Base-by-base conservation (phyloP, 2,329 filamentous ascomycete genomes). In the Sporothrix globosa region DNA sequence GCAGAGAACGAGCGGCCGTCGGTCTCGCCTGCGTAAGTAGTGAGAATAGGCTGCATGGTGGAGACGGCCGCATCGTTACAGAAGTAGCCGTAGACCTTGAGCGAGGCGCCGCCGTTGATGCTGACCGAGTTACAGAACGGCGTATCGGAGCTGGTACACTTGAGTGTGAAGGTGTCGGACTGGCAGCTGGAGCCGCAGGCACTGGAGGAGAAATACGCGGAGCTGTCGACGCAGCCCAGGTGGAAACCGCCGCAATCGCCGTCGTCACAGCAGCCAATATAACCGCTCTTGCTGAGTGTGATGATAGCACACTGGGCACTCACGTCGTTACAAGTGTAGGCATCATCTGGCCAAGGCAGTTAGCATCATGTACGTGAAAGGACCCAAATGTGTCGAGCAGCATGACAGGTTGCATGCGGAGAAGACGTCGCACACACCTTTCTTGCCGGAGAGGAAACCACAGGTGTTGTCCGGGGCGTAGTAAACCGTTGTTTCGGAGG, bases 391-490 rank as follows among this genome's bases (percentile, higher is more conserved):
- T 13, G 39, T n/a, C 14, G 5, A 3, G 34, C 19, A n/a, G 39
- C n/a, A 9, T 44, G 6, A 21, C 39, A 24, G 34, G n/a, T 17
- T n/a, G n/a, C 30, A 24, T 24, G 48, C 48, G 7, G 19, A 50
- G 48, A 10, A 7, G 17, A 9, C 48, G 65, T 1, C 17, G 24
- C 7, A 34, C 63, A 24, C 30, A 44, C 65, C 30, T 24, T 39
- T 19, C 2, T 19, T 13, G 9, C 73, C 73, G 5, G 61, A 54
- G 27, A 74, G 10, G 60, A 52, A 74, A 24, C 72, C 73, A 52
- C 73, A 74, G 2, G 73, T 74, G 61, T 73, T 73, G 70, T 74
- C 73, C n/a, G 53, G 21, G 50, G 73, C 73, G 27, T 63, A 67
- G 69, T 66, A 74, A 7, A 70, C 54, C 9, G 73, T 72, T 17